These are phyloP conservation scores for Xylaria venustula DNA, from an alignment of 495 filamentous ascomycete genomes.

Conservation along the genomic window DNA sequence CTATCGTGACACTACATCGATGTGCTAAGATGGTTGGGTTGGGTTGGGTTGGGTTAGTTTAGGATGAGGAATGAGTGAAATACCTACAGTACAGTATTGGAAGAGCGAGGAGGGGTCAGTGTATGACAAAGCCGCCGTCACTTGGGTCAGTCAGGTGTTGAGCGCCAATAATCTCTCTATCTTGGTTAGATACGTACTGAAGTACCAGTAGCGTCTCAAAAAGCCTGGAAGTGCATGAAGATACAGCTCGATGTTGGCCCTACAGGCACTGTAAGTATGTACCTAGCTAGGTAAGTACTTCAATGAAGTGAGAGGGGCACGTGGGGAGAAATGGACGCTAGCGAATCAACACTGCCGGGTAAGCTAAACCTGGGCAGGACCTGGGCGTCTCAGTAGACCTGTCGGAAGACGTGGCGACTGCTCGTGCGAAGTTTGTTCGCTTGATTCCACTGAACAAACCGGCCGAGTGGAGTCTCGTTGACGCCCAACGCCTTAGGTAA, in stretches of 20 bases:
- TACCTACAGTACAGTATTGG: no score
- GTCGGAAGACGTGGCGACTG: conserved; percentile 7
- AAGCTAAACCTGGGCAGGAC: neutral
- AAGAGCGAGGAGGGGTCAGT: no score
- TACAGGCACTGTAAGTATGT: neutral
- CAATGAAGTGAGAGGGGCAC: neutral
- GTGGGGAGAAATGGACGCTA: neutral
- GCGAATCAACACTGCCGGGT: conserved; percentile 1
- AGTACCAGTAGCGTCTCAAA: no score
- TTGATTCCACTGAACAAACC: neutral
- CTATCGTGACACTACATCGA: no score
- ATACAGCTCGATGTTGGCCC: neutral
- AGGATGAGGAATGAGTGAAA: no score
- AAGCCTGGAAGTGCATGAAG: neutral
- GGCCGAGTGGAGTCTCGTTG: neutral
- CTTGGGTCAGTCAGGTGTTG: no score
- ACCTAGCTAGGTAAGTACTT: neutral
- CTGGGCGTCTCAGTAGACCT: neutral
- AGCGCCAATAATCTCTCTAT: no score
- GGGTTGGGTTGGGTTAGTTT: no score
- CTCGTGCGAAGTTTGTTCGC: neutral
- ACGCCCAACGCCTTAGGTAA: neutral
- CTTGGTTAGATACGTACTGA: no score
- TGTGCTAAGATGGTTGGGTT: no score
- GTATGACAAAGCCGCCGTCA: no score